These are phyloP conservation scores for Fusarium sarcochroum DNA, from an alignment of 2,329 filamentous ascomycete genomes.

Conservation along the genomic window DNA sequence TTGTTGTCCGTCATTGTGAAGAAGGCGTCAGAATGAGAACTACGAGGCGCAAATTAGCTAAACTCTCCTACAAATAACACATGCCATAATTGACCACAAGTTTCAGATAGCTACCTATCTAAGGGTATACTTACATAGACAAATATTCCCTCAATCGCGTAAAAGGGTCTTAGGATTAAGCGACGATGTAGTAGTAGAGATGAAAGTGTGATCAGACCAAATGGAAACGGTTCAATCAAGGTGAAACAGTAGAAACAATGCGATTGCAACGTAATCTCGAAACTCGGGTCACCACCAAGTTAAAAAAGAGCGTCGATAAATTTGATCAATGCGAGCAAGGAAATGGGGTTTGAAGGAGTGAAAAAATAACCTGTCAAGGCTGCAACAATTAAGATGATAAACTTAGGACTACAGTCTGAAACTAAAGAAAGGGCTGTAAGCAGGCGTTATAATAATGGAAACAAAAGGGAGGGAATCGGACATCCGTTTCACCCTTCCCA, in stretches of 20 bases:
- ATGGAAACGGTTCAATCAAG: slow-evolving; percentile 17
- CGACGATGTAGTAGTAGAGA: neutral
- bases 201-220: neutral
- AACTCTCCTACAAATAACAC: neutral
- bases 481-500: slow-evolving; percentile 17
- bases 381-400: neutral
- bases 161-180: slow-evolving; percentile 1
- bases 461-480: slow-evolving; percentile 11
- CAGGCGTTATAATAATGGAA: slow-evolving; percentile 30
- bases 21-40: neutral
- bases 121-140: slow-evolving; percentile 14
- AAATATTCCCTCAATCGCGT: too few species aligned
- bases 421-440: slow-evolving; percentile 3
- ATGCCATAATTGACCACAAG: neutral
- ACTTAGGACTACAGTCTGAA: slow-evolving; percentile 1
- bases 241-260: slow-evolving; percentile 26
- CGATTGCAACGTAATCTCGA: neutral
- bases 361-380: slow-evolving; percentile 6
- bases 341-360: slow-evolving; percentile 23
- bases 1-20: slow-evolving; percentile 41
- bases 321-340: neutral
- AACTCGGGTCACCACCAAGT: neutral
- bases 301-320: slow-evolving; percentile 19
- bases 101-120: neutral
- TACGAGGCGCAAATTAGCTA: neutral